Base-by-base conservation (phyloP, 2,329 filamentous ascomycete species). In the Ascochyta koolunga region DNA sequence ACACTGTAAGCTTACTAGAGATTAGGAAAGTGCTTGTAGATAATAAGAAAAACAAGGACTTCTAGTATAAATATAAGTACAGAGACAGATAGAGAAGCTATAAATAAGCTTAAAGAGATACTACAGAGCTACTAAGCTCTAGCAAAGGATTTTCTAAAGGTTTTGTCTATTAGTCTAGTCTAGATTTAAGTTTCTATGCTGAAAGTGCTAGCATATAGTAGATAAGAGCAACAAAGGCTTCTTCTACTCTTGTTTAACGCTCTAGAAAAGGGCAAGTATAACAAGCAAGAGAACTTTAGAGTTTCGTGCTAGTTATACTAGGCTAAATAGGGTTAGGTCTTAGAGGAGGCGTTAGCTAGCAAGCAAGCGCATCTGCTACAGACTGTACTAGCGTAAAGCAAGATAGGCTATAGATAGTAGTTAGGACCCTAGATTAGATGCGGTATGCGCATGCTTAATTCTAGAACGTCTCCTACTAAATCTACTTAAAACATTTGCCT, bases 41-140 rank as follows among this genome's bases (percentile, higher is more conserved):
- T 25, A 10, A 45, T 32, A 27, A 52, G 29, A 33, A 52, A 56
- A 21, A 37, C 15, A 40, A 52, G n/a, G 9, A 56, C 43, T 47
- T 58, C 37, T 41, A 58, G 42, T 16, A 15, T 27, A 31, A 58
- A 58, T 36, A 58, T 21, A 19, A 40, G 16, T 13, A 11, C 25
- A 16, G 50, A 54, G 10, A 58, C 8, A 35, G 45, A 58, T 31
- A 58, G 4, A 1, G 50, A 54, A 24, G 54, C 50, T 6, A 58
- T 29, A 11, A 58, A 58, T 37, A 16, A 47, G 25, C 41, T 44
- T 15, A 58, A 54, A 39, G 37, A 39, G 19, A 39, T 15, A 39
- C 37, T n/a, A 39, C 42, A 8, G 36, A 57, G 44, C 36, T 57
- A 36, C 32, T 57, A 5, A 46, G 54, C 49, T 57, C 45, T 57